phyloP scores from a whole-genome alignment of 495 filamentous ascomycete genomes.

The Penicillium soppii region DNA sequence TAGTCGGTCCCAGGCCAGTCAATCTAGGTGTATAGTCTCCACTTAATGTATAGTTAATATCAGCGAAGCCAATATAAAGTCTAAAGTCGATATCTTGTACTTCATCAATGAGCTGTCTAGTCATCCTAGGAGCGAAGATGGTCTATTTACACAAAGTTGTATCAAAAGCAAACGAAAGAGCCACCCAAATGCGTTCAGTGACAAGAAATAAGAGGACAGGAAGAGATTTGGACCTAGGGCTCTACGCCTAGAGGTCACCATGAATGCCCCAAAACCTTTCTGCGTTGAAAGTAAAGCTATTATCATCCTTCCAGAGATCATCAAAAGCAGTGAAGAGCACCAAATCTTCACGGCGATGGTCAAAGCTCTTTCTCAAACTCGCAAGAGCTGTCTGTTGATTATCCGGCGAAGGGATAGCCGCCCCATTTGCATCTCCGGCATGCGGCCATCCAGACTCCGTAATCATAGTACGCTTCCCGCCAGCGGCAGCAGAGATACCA shows the following conservation, averaged over 20 bases:
- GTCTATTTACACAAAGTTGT: not conserved
- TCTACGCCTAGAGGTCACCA: not conserved
- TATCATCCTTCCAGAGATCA: slow-evolving; percentile 76
- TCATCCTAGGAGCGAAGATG: not conserved
- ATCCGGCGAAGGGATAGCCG: slow-evolving; percentile 58
- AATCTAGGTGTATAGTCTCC: not conserved
- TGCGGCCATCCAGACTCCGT: slow-evolving; percentile 87
- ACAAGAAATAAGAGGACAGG: not conserved
- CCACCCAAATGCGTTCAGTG: not conserved
- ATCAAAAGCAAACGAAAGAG: not conserved
- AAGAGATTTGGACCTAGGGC: too few species aligned
- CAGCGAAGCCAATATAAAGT: not conserved
- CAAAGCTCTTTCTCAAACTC: slow-evolving; percentile 58
- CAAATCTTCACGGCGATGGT: slow-evolving; percentile 42
- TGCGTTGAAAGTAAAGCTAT: slow-evolving; percentile 57
- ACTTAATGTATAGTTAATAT: not conserved
- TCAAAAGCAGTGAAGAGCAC: slow-evolving; percentile 76
- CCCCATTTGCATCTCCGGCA: slow-evolving; percentile 58
- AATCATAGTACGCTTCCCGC: slow-evolving; percentile 57
- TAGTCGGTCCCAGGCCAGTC: not conserved
- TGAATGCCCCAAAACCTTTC: slow-evolving; percentile 74
- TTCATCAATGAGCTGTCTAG: not conserved
- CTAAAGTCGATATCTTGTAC: not conserved
- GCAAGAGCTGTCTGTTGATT: slow-evolving; percentile 65
- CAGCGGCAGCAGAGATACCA: slow-evolving; percentile 48